Evolutionary conservation across 306 rosid genomes (phyloP).

Genomic region (Oemleria cerasiformis): DNA sequence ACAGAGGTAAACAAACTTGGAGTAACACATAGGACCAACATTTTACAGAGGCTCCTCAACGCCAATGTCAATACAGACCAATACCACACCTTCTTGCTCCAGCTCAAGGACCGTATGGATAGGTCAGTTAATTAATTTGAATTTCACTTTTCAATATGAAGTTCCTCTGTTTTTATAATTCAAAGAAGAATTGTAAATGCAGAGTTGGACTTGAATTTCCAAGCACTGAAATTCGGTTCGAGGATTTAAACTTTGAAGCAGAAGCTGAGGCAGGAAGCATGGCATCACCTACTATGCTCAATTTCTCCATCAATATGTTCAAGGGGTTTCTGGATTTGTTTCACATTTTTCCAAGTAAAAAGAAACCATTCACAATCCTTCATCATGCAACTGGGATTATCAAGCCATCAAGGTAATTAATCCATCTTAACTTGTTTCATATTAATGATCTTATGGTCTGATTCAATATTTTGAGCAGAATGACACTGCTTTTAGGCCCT

Average conservation of each 20-base stretch:
- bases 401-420: slow-evolving; percentile 7
- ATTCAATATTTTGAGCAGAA: background rate
- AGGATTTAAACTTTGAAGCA: slow-evolving; percentile 4
- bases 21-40: background rate
- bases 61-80: background rate
- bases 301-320: slow-evolving; percentile 1
- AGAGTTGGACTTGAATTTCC: slow-evolving; percentile 12
- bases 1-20: background rate
- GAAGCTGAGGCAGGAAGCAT: slow-evolving; percentile 2
- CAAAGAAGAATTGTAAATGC: background rate
- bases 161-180: background rate
- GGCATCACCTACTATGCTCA: background rate
- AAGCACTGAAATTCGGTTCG: slow-evolving; percentile 9
- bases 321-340: background rate
- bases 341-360: slow-evolving; percentile 7
- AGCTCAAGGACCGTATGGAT: background rate
- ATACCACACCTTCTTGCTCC: background rate
- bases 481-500: slow-evolving; percentile 15
- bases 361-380: background rate
- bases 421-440: background rate
- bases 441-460: background rate
- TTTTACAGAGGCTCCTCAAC: background rate
- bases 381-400: slow-evolving; percentile 1
- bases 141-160: no score
- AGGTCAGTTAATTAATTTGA: background rate